Evolutionary conservation across 768 basidiomycete genomes (phyloP), one percentile per base, ranked within the genome.

Genomic region (Macrolepiota albuminosa): DNA sequence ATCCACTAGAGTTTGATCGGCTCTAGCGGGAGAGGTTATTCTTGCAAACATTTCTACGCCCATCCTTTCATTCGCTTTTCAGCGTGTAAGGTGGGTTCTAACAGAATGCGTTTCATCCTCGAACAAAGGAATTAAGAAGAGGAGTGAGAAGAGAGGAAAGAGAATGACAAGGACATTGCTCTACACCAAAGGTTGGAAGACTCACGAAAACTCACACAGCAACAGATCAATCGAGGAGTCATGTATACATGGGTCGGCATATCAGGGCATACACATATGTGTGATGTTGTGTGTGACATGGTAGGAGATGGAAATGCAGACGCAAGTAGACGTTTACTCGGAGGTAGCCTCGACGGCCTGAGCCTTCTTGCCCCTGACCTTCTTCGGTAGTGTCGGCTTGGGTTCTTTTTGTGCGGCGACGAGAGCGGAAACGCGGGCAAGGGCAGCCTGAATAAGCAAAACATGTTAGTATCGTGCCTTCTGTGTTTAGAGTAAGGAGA

Each of bases 21-120:
- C 80, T 78, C 78, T 71, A 69, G 63, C 67, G 73, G 72, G 73
- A 68, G 71, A 73, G 72, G 73, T 78, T 81, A 67, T 73, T 93
- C 75, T 93, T 85, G 91, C 91, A 93, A 82, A 89, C 89, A 77
- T 90, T 42, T 93, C 91, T 89, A 93, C 91, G 84, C 91, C 89
- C 89, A 81, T 75, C 88, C 81, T 61, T 89, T 91, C 89, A 87
- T 87, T 73, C 75, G 76, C 80, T 79, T 74, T 73, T 69, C 68
- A 76, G 81, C 74, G 74, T 64, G 71, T 91, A 87, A 87, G 84
- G 89, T 80, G 88, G 90, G 91, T 91, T 93, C 91, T 93, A 93
- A 87, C 87, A 83, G 86, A 87, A 76, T 92, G 91, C 89, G 73
- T 78, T 67, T 56, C 57, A 55, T 64, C 43, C 47, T 54, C 49